A percentile compares a stretch with the other conserved stretches of the same genome.
Evolutionary conservation across 2,329 filamentous ascomycete species (phyloP).

Genomic region (Leptographium galeiforme): DNA sequence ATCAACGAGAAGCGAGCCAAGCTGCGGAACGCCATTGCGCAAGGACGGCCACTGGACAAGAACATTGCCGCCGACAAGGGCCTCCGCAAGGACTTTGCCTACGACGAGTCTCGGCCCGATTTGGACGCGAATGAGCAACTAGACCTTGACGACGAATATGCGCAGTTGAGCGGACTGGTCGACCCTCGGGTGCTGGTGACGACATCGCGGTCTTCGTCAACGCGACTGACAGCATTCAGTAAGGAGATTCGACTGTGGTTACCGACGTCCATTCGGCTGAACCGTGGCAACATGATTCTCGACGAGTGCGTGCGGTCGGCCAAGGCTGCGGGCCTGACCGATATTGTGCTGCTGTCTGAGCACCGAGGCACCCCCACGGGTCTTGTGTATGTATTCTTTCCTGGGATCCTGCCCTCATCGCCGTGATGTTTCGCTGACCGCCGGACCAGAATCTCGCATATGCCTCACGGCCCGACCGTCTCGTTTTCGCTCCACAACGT

Average conservation of each 20-base stretch:
- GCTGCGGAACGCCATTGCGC: slow-evolving; percentile 72
- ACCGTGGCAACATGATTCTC: slow-evolving; percentile 80
- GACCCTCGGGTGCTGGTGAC: slow-evolving; percentile 72
- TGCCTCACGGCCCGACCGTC: slow-evolving; percentile 78
- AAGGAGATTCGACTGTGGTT: slow-evolving; percentile 68
- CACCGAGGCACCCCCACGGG: slow-evolving; percentile 87
- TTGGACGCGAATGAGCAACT: slow-evolving; percentile 53
- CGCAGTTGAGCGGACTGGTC: slow-evolving; percentile 76
- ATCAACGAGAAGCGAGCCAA: slow-evolving; percentile 85
- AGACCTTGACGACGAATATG: slow-evolving; percentile 80
- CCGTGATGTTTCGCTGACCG: neutral
- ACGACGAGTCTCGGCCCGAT: slow-evolving; percentile 71
- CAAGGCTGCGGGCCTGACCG: slow-evolving; percentile 65
- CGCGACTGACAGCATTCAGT: slow-evolving; percentile 73
- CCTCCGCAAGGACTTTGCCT: slow-evolving; percentile 79
- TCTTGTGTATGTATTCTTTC: slow-evolving; percentile 26
- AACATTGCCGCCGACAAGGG: slow-evolving; percentile 75
- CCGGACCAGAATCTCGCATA: slow-evolving; percentile 56
- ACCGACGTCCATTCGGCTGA: slow-evolving; percentile 76
- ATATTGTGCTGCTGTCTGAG: slow-evolving; percentile 80
- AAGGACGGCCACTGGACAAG: slow-evolving; percentile 73
- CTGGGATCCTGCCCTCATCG: neutral
- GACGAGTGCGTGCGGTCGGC: slow-evolving; percentile 75
- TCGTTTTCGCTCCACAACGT: slow-evolving; percentile 83
- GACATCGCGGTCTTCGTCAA: slow-evolving; percentile 77